phyloP scores from a whole-genome alignment of 2,329 filamentous ascomycete species.

The Pseudocercospora crystallina region DNA sequence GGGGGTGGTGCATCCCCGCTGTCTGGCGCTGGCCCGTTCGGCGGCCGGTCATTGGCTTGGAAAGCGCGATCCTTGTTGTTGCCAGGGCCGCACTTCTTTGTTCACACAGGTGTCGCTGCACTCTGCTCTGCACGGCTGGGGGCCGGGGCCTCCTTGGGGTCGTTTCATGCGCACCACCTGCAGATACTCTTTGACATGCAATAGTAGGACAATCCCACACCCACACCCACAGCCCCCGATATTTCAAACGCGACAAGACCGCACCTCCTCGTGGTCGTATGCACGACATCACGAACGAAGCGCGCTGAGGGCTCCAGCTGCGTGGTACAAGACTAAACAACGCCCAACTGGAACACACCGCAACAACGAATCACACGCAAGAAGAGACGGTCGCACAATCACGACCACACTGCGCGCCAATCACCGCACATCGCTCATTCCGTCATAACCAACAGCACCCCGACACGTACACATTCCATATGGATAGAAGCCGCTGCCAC shows the following conservation, averaged over 20 bases:
- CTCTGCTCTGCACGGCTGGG: too few relatives aligned
- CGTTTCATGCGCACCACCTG: too few relatives aligned
- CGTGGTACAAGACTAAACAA: not conserved
- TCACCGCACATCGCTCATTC: slow-evolving; percentile 3
- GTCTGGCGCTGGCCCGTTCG: too few relatives aligned
- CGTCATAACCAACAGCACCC: slow-evolving; percentile 3
- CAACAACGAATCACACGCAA: slow-evolving; percentile 12
- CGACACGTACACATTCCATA: not conserved
- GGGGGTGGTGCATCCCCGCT: too few relatives aligned
- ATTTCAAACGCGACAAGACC: not conserved
- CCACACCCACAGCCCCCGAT: not conserved
- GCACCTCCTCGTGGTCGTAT: slow-evolving; percentile 1
- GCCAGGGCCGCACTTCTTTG: too few relatives aligned
- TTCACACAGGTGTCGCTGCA: too few relatives aligned
- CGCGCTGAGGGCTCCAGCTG: not conserved
- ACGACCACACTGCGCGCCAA: slow-evolving; percentile 9
- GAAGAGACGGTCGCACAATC: slow-evolving; percentile 12
- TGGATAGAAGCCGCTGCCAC: not conserved
- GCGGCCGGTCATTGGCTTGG: too few relatives aligned
- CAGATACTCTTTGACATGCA: not conserved
- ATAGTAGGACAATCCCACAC: not conserved
- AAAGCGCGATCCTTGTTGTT: too few relatives aligned
- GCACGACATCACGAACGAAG: not conserved
- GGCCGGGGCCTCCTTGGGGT: too few relatives aligned
- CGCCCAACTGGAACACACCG: not conserved